Conservation (phyloP, 805 yeast species). For the Pichia rugopelliculosa region DNA sequence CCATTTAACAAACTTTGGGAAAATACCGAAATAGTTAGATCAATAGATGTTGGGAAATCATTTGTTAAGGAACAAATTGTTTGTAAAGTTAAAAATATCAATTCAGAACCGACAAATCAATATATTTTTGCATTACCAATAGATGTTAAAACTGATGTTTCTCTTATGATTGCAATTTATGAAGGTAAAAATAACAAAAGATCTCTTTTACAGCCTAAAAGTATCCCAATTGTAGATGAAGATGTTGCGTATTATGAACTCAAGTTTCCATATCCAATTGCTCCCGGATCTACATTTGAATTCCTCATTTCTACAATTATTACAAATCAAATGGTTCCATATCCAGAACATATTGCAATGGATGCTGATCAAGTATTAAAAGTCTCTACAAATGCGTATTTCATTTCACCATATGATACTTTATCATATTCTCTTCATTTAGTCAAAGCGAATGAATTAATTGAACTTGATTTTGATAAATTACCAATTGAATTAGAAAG, state of each 20-base stretch:
- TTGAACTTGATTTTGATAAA: background rate
- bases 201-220: slow-evolving; percentile 17
- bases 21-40: slow-evolving; percentile 48
- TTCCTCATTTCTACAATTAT: slow-evolving; percentile 44
- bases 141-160: slow-evolving; percentile 23
- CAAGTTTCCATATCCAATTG: slow-evolving; percentile 54
- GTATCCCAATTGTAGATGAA: slow-evolving; percentile 9
- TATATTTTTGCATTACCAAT: slow-evolving; percentile 57
- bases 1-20: slow-evolving; percentile 37
- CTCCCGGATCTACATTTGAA: slow-evolving; percentile 48
- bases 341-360: slow-evolving; percentile 57
- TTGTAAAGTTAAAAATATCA: slow-evolving; percentile 55
- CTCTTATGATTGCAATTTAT: slow-evolving; percentile 22
- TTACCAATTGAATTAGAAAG: slow-evolving; percentile 8
- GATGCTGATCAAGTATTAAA: slow-evolving; percentile 54
- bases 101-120: slow-evolving; percentile 39
- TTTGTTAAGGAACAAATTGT: slow-evolving; percentile 56
- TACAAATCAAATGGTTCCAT: slow-evolving; percentile 44
- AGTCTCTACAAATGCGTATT: slow-evolving; percentile 42
- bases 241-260: slow-evolving; percentile 39
- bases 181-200: slow-evolving; percentile 14
- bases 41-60: slow-evolving; percentile 57
- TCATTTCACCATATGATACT: slow-evolving; percentile 59
- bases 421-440: slow-evolving; percentile 36
- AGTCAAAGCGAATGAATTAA: slow-evolving; percentile 26